Evolutionary conservation across 352 stramenopile species (phyloP).

Genomic region (Peronosclerospora sorghi): DNA sequence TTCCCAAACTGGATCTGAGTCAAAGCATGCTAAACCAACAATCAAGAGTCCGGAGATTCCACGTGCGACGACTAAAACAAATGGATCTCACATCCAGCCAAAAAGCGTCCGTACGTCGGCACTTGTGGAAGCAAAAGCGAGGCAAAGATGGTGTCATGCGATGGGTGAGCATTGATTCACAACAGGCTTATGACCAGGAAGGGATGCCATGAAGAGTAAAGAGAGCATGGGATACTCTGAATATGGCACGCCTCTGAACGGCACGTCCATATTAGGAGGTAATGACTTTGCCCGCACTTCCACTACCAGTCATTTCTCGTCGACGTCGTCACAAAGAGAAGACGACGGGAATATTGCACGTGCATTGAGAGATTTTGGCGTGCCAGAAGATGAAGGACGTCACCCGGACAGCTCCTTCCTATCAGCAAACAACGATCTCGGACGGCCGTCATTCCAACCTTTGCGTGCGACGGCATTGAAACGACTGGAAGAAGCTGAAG

Average conservation of each 20-base stretch:
- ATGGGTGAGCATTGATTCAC: constrained; percentile 68
- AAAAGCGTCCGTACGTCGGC: constrained; percentile 63
- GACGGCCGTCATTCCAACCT: constrained; percentile 49
- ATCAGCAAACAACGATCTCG: constrained; percentile 27
- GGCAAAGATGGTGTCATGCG: constrained; percentile 62
- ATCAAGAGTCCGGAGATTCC: constrained; percentile 71
- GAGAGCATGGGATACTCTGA: constrained; percentile 28
- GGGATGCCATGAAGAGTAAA: constrained; percentile 19
- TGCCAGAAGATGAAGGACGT: constrained; percentile 23
- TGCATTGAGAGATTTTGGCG: constrained; percentile 65
- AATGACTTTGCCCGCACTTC: constrained; percentile 13
- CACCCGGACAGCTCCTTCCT: constrained; percentile 31
- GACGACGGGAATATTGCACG: constrained; percentile 64
- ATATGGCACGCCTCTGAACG: constrained; percentile 37
- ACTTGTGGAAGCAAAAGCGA: constrained; percentile 66
- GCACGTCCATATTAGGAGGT: constrained; percentile 22
- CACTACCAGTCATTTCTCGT: constrained; percentile 28
- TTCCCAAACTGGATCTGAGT: constrained; percentile 60
- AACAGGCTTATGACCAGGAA: constrained; percentile 21
- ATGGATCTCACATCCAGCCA: constrained; percentile 76
- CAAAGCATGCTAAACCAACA: constrained; percentile 73
- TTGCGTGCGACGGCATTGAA: constrained; percentile 67
- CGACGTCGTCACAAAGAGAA: constrained; percentile 43
- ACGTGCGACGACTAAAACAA: constrained; percentile 75
- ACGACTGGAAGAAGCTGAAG: constrained; percentile 64